These are phyloP conservation scores for Cenchrus purpureus DNA, from an alignment of 176 grass and related monocot genomes.

Conservation along the genomic window DNA sequence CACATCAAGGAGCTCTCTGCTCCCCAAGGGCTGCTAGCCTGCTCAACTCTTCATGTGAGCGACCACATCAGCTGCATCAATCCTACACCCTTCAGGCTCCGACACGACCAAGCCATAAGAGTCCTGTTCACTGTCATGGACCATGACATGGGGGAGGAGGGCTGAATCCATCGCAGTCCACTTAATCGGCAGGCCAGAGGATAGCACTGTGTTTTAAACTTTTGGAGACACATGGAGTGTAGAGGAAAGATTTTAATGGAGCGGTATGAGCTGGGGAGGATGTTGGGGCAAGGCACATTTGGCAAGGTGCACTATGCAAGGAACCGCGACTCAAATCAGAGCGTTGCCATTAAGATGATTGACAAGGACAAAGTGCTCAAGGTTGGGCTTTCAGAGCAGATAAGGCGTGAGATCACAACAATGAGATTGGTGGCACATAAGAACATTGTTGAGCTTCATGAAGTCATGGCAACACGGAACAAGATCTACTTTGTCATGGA, in stretches of 20 bases:
- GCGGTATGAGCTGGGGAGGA: conserved; percentile 67
- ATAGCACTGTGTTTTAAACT: conserved; percentile 6
- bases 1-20: conserved; percentile 34
- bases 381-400: conserved; percentile 61
- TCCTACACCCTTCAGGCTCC: conserved; percentile 35
- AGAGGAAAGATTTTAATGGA: conserved; percentile 58
- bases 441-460: conserved; percentile 69
- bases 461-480: conserved; percentile 76
- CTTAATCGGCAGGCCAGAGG: neutral
- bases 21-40: conserved; percentile 24
- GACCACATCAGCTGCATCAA: conserved; percentile 15
- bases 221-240: conserved; percentile 50
- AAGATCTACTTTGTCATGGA: conserved; percentile 90
- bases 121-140: conserved; percentile 41
- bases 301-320: conserved; percentile 72
- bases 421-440: conserved; percentile 71
- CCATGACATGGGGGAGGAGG: conserved; percentile 66
- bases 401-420: conserved; percentile 76
- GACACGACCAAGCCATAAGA: conserved; percentile 48
- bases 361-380: conserved; percentile 68
- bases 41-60: conserved; percentile 49
- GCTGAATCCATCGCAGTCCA: conserved; percentile 48
- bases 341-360: conserved; percentile 80
- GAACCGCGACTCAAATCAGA: conserved; percentile 49
- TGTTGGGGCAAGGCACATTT: conserved; percentile 79